Conservation (phyloP, 352 stramenopile genomes). For the Phytophthora palmivora region DNA sequence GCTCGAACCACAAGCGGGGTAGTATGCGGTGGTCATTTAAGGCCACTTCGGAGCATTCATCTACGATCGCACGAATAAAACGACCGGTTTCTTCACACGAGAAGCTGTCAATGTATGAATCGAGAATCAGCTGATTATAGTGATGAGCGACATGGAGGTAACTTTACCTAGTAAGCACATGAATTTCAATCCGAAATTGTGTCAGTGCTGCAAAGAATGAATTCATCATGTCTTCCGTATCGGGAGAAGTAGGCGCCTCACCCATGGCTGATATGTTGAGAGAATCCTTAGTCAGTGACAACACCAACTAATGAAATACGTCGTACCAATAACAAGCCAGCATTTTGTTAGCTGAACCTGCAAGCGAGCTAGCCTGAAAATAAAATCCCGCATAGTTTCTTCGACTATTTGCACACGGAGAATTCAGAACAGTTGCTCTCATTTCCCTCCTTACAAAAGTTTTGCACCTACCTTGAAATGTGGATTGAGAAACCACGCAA, state of each 20-base stretch:
- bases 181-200: constrained; percentile 62
- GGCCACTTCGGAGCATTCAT: constrained; percentile 60
- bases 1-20: constrained; percentile 77
- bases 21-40: constrained; percentile 50
- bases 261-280: too few species aligned
- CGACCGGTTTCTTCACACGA: constrained; percentile 47
- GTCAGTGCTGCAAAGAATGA: constrained; percentile 64
- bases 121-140: neutral
- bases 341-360: constrained; percentile 69
- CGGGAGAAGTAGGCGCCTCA: neutral
- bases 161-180: constrained; percentile 56
- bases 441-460: neutral
- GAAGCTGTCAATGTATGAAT: constrained; percentile 13
- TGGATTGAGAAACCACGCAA: constrained; percentile 40
- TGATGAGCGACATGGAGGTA: neutral
- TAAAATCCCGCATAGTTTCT: constrained; percentile 50
- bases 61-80: constrained; percentile 57
- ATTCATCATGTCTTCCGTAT: constrained; percentile 29
- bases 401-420: constrained; percentile 32
- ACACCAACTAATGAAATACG: neutral
- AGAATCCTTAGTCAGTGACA: too few species aligned
- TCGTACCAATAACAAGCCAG: constrained; percentile 71
- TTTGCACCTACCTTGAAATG: constrained; percentile 49
- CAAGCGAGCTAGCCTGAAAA: constrained; percentile 62
- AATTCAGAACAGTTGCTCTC: neutral